A percentile compares a stretch with the other conserved stretches of the same genome.
phyloP scores from a whole-genome alignment of 257 asterid species.

The Striga asiatica region DNA sequence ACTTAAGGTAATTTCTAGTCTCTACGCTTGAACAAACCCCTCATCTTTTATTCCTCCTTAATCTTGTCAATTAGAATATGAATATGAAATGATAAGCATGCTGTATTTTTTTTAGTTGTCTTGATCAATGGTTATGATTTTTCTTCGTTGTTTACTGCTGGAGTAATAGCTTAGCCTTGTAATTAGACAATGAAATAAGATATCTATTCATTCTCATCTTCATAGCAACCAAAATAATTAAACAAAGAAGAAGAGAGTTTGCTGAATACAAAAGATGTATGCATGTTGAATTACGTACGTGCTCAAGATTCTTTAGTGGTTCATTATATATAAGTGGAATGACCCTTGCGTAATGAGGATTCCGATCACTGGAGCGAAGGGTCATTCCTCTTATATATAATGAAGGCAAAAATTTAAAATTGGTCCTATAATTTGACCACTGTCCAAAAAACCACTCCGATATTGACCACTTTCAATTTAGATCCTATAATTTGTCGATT shows the following conservation, averaged over 20 bases:
- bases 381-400: too few relatives aligned
- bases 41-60: neutral
- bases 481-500: too few relatives aligned
- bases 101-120: conserved; percentile 5
- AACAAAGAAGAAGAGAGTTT: neutral
- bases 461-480: too few relatives aligned
- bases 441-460: too few relatives aligned
- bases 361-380: too few relatives aligned
- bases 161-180: too few relatives aligned
- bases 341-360: conserved; percentile 88
- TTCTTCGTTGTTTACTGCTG: conserved; percentile 8
- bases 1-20: conserved; percentile 87
- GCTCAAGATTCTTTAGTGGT: conserved; percentile 39
- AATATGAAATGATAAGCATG: neutral
- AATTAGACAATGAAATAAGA: too few relatives aligned
- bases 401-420: too few relatives aligned
- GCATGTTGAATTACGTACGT: conserved; percentile 24
- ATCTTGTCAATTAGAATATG: neutral
- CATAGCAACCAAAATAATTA: neutral
- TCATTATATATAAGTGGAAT: conserved; percentile 80
- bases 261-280: too few relatives aligned
- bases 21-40: neutral
- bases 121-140: neutral
- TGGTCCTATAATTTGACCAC: too few relatives aligned
- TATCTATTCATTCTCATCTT: too few relatives aligned